These are phyloP conservation scores for Cercophora scortea DNA, from an alignment of 495 filamentous ascomycete species.

Conservation along the genomic window DNA sequence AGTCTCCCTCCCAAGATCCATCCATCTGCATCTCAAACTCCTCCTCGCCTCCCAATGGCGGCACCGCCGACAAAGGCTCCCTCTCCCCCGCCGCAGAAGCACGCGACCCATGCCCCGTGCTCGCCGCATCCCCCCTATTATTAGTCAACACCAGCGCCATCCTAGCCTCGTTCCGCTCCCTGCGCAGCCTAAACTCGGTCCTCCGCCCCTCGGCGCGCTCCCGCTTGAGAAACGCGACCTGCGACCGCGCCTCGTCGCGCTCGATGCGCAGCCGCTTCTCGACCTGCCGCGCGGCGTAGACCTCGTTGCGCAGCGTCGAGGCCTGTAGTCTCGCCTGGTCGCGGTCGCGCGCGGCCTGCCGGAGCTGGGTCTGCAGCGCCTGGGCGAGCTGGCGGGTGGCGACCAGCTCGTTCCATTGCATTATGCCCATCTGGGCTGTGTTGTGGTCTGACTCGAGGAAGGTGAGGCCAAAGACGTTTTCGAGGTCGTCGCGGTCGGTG, in stretches of 20 bases:
- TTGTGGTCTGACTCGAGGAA: background rate
- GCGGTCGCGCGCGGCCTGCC: conserved; percentile 8
- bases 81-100: too few relatives aligned
- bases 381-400: background rate
- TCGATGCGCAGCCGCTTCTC: conserved; percentile 19
- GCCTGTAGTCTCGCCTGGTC: conserved; percentile 14
- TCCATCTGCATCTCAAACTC: too few relatives aligned
- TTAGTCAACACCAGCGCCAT: background rate
- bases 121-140: too few relatives aligned
- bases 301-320: conserved; percentile 17
- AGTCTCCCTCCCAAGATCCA: too few relatives aligned
- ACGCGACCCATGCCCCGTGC: too few relatives aligned
- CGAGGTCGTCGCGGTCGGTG: background rate
- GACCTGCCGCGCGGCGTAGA: conserved; percentile 17
- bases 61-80: too few relatives aligned
- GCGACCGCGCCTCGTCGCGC: conserved; percentile 15
- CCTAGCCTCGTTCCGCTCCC: conserved; percentile 19
- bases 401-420: background rate
- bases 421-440: background rate
- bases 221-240: conserved; percentile 7
- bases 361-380: background rate
- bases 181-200: conserved; percentile 12
- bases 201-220: conserved; percentile 3
- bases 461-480: background rate
- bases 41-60: too few relatives aligned